Evolutionary conservation across 768 basidiomycete species (phyloP), one percentile per base, ranked within the genome.

Genomic region (Tremella fuciformis): DNA sequence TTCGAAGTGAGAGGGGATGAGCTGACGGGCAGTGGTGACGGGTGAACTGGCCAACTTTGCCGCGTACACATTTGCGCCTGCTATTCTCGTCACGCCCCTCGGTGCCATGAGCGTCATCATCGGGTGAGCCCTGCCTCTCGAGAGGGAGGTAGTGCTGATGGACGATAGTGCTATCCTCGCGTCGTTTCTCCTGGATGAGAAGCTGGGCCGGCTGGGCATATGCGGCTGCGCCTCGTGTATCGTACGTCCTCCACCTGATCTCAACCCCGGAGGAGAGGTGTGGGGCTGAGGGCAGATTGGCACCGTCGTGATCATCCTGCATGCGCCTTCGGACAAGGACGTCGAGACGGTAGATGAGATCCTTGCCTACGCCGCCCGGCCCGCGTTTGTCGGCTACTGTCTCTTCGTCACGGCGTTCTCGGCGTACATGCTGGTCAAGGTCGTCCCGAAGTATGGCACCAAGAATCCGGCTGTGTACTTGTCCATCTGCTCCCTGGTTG

Each of bases 71-170:
- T 99, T 97, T 68, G 96, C 96, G 1, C 96, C 94, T 60, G 90
- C 96, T 67, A 93, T 97, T 72, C 82, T 99, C 56, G 92, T 99
- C n/a, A 97, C 94, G 0, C 96, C 96, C 0, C 79, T 99, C n/a
- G 96, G 96, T 55, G 92, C 94, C 19, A 81, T 96, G 42, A 93
- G 90, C 75, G 96, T 99, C 13, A 83, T 99, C 63, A 89, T 99
- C 60, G 96, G 94, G 93, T 94, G 68, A 59, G 86, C 79, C 3
- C 8, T 34, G 39, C 7, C 50, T 51, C 7, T 51, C 34, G 13
- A 13, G 16, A 24, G 15, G 9, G 46, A 22, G 60, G 42, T 39
- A 1, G 29, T 19, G 15, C 37, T 57, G 16, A 21, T 48, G 41
- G n/a, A n/a, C n/a, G n/a, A n/a, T 71, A 97, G 93, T 22, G 96